These are phyloP conservation scores for Dothiorella sarmentorum DNA, from an alignment of 2,329 filamentous ascomycete species.

Conservation along the genomic window DNA sequence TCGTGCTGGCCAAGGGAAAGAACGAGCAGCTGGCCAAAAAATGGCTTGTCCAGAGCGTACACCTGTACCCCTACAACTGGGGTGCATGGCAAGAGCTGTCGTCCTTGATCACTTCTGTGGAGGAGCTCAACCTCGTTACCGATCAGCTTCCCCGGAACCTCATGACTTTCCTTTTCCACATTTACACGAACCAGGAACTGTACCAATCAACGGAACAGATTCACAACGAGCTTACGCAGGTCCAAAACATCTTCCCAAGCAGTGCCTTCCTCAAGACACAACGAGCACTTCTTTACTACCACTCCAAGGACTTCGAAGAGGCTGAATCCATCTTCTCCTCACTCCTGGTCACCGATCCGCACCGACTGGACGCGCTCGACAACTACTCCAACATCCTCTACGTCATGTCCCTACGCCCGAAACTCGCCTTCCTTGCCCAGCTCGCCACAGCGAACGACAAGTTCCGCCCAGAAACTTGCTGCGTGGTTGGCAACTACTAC, in stretches of 20 bases:
- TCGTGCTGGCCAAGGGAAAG: slow-evolving; percentile 85
- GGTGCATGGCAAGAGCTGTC: slow-evolving; percentile 93
- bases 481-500: slow-evolving; percentile 97
- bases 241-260: slow-evolving; percentile 78
- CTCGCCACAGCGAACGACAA: slow-evolving; percentile 89
- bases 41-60: slow-evolving; percentile 84
- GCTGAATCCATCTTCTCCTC: slow-evolving; percentile 63
- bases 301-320: slow-evolving; percentile 73
- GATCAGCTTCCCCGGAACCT: slow-evolving; percentile 81
- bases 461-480: slow-evolving; percentile 94
- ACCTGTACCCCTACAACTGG: slow-evolving; percentile 93
- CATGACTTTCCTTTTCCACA: slow-evolving; percentile 89
- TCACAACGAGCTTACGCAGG: slow-evolving; percentile 69
- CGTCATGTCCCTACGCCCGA: slow-evolving; percentile 81
- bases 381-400: slow-evolving; percentile 98
- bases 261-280: slow-evolving; percentile 90
- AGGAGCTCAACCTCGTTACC: slow-evolving; percentile 75
- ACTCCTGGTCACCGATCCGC: slow-evolving; percentile 63
- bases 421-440: slow-evolving; percentile 84
- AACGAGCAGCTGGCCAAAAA: slow-evolving; percentile 81
- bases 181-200: slow-evolving; percentile 85
- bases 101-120: slow-evolving; percentile 70
- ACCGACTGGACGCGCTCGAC: slow-evolving; percentile 83
- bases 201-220: slow-evolving; percentile 79
- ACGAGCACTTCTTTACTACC: slow-evolving; percentile 82